phyloP scores from a whole-genome alignment of 345 rosid species.

The Salix caprea region DNA sequence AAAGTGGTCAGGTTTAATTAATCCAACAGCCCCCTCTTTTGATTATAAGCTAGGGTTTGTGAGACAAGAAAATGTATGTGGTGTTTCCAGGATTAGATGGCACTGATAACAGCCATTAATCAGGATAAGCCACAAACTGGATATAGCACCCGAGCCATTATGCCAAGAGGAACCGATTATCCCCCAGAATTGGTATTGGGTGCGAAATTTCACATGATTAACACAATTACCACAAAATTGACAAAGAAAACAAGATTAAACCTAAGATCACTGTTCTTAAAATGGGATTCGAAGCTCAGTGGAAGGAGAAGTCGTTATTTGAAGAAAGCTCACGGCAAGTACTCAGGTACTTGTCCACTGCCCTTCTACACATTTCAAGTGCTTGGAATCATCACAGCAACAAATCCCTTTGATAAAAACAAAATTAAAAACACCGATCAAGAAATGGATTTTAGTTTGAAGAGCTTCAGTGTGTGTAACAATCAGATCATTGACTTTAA shows the following conservation, averaged over 20 bases:
- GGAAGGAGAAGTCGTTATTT: slow-evolving; percentile 97
- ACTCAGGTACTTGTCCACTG: slow-evolving; percentile 53
- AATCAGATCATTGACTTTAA: slow-evolving; percentile 77
- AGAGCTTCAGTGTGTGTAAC: slow-evolving; percentile 99
- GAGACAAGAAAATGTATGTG: slow-evolving; percentile 31
- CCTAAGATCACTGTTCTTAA: not conserved
- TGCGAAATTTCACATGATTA: slow-evolving; percentile 20
- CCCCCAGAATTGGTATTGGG: slow-evolving; percentile 96
- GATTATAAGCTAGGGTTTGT: not conserved
- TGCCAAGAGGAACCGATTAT: slow-evolving; percentile 57
- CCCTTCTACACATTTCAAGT: slow-evolving; percentile 58
- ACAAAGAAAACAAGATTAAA: not conserved
- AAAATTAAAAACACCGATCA: no score
- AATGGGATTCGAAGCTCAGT: slow-evolving; percentile 51
- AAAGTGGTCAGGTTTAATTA: not conserved
- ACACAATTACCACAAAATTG: not conserved
- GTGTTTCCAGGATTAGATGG: slow-evolving; percentile 80
- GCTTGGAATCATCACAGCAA: slow-evolving; percentile 70
- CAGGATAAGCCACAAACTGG: slow-evolving; percentile 67
- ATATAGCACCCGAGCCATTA: slow-evolving; percentile 94
- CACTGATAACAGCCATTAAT: slow-evolving; percentile 35
- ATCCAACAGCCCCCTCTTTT: not conserved
- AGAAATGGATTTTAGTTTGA: not conserved
- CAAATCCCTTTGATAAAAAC: not conserved
- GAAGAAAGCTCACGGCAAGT: slow-evolving; percentile 74